phyloP scores from a whole-genome alignment of 495 filamentous ascomycete species.

The Aspergillus funiculosus region DNA sequence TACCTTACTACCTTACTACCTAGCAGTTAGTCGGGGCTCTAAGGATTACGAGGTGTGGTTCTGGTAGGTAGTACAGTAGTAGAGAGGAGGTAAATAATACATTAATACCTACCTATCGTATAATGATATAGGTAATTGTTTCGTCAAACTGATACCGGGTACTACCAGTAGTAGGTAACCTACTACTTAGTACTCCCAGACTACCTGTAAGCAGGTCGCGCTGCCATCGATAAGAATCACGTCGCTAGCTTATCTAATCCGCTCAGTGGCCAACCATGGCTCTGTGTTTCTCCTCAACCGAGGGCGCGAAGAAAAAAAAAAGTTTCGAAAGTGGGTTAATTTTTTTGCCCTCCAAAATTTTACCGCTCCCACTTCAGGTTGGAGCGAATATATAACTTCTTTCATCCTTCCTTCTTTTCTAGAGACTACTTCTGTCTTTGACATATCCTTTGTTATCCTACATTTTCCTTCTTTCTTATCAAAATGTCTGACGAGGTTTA shows the following conservation, averaged over 20 bases:
- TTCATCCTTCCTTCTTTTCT: slow-evolving; percentile 12
- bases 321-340: slow-evolving; percentile 22
- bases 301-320: slow-evolving; percentile 17
- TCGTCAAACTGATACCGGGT: no score
- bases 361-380: slow-evolving; percentile 22
- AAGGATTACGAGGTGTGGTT: no score
- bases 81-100: no score
- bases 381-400: slow-evolving; percentile 23
- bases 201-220: neutral
- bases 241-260: slow-evolving; percentile 17
- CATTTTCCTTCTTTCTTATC: slow-evolving; percentile 25
- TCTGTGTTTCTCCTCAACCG: slow-evolving; percentile 14
- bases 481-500: slow-evolving; percentile 92
- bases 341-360: slow-evolving; percentile 18
- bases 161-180: no score
- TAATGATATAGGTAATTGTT: no score
- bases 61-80: no score
- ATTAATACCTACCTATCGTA: no score
- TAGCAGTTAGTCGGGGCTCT: no score
- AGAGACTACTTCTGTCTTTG: slow-evolving; percentile 13
- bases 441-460: slow-evolving; percentile 11
- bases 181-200: no score
- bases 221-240: neutral
- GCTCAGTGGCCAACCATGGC: slow-evolving; percentile 8
- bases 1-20: no score